Evolutionary conservation across 2,329 filamentous ascomycete species (phyloP).

Genomic region (Xylaria arbuscula): DNA sequence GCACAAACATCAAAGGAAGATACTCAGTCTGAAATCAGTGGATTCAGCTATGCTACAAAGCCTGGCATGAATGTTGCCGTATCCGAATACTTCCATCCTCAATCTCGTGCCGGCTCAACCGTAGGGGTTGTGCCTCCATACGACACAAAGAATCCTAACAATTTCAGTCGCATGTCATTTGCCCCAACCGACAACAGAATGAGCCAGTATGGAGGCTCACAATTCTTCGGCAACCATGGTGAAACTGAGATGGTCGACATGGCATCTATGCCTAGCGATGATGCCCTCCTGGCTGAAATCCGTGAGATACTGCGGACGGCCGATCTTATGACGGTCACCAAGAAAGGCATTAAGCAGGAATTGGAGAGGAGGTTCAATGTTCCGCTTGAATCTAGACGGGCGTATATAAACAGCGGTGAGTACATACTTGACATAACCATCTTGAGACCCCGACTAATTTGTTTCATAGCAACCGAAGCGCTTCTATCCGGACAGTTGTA

Average conservation of each 20-base stretch:
- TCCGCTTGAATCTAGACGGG: slow-evolving; percentile 84
- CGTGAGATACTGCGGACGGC: slow-evolving; percentile 90
- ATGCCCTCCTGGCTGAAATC: slow-evolving; percentile 91
- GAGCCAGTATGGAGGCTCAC: slow-evolving; percentile 70
- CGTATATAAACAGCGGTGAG: slow-evolving; percentile 94
- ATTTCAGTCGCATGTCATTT: slow-evolving; percentile 79
- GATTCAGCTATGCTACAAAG: slow-evolving; percentile 93
- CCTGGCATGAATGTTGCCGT: slow-evolving; percentile 64
- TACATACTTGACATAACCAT: slow-evolving; percentile 41
- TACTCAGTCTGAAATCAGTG: slow-evolving; percentile 86
- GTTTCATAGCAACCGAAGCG: slow-evolving; percentile 74
- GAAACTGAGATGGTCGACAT: slow-evolving; percentile 82
- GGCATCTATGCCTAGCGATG: slow-evolving; percentile 83
- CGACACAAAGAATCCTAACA: slow-evolving; percentile 57
- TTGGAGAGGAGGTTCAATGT: slow-evolving; percentile 91
- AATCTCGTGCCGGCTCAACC: slow-evolving; percentile 67
- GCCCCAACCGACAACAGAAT: slow-evolving; percentile 76
- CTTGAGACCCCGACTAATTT: slow-evolving; percentile 45
- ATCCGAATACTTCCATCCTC: slow-evolving; percentile 74
- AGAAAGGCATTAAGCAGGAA: slow-evolving; percentile 97
- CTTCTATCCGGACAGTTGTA: slow-evolving; percentile 81
- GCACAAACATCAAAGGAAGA: slow-evolving; percentile 87
- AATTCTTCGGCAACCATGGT: slow-evolving; percentile 65
- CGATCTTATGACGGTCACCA: slow-evolving; percentile 97
- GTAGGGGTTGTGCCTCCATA: slow-evolving; percentile 58